Conservation (phyloP, 345 rosid genomes). For the Salix udensis region DNA sequence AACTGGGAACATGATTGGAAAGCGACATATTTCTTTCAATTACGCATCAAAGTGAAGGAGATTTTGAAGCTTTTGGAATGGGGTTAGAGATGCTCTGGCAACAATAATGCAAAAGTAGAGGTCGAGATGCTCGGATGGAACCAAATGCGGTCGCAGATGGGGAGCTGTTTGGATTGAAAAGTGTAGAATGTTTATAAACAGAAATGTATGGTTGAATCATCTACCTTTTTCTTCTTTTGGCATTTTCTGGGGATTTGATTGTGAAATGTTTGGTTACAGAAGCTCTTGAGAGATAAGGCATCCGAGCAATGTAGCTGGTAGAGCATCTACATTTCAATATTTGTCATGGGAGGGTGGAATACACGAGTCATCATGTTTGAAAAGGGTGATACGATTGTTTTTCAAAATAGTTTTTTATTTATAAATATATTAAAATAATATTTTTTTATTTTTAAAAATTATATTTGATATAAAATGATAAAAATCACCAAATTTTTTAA, state of each 20-base stretch:
- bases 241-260: not conserved
- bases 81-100: not conserved
- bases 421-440: too few species aligned
- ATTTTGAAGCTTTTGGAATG: not conserved
- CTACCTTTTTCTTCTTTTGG: not conserved
- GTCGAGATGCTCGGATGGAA: not conserved
- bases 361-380: too few species aligned
- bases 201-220: not conserved
- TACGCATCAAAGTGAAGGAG: not conserved
- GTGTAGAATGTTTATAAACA: slow-evolving; percentile 2
- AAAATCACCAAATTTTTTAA: too few species aligned
- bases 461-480: too few species aligned
- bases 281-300: not conserved
- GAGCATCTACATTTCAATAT: not conserved
- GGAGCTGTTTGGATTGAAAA: slow-evolving; percentile 12
- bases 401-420: too few species aligned
- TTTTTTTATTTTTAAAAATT: too few species aligned
- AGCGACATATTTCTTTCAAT: not conserved
- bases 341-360: too few species aligned
- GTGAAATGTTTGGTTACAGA: slow-evolving; percentile 1
- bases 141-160: slow-evolving; percentile 12
- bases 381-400: too few species aligned
- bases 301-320: not conserved
- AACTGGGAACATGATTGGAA: not conserved
- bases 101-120: slow-evolving; percentile 2